A percentile compares a stretch with the other conserved stretches of the same genome.
phyloP scores from a whole-genome alignment of 2,329 filamentous ascomycete genomes.

The Gaeumannomyces sp. region DNA sequence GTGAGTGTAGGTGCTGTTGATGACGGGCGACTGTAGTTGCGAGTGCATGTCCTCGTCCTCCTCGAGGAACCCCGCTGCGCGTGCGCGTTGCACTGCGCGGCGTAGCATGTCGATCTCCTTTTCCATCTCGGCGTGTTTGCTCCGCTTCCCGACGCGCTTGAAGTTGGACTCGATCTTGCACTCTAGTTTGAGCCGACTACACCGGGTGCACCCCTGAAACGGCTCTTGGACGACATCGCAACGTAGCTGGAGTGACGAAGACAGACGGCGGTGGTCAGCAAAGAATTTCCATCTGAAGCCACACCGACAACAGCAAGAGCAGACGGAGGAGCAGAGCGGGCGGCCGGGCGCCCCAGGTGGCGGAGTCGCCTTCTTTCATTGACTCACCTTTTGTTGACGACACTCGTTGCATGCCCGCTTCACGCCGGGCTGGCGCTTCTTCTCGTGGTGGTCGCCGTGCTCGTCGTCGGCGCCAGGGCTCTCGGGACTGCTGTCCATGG shows the following conservation, averaged over 20 bases:
- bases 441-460: slow-evolving; percentile 47
- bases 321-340: too few species aligned
- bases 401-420: slow-evolving; percentile 83
- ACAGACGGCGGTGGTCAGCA: slow-evolving; percentile 5
- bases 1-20: slow-evolving; percentile 51
- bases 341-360: too few species aligned
- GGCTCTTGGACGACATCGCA: slow-evolving; percentile 81
- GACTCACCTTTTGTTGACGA: slow-evolving; percentile 73
- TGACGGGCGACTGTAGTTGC: slow-evolving; percentile 52
- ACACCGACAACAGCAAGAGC: not conserved
- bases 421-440: slow-evolving; percentile 60
- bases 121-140: slow-evolving; percentile 81
- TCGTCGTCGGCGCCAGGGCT: slow-evolving; percentile 54
- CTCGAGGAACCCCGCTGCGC: slow-evolving; percentile 49
- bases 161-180: slow-evolving; percentile 88
- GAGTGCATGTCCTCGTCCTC: slow-evolving; percentile 46
- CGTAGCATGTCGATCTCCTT: slow-evolving; percentile 69
- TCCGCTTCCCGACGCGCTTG: slow-evolving; percentile 74
- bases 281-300: not conserved
- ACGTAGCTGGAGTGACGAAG: slow-evolving; percentile 50
- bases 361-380: slow-evolving; percentile 3
- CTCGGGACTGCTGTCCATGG: slow-evolving; percentile 55
- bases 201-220: slow-evolving; percentile 70
- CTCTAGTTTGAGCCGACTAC: slow-evolving; percentile 70
- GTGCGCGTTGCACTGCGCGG: slow-evolving; percentile 54